Base-by-base conservation (phyloP, 2,329 filamentous ascomycete genomes). In the Botryotinia convoluta region DNA sequence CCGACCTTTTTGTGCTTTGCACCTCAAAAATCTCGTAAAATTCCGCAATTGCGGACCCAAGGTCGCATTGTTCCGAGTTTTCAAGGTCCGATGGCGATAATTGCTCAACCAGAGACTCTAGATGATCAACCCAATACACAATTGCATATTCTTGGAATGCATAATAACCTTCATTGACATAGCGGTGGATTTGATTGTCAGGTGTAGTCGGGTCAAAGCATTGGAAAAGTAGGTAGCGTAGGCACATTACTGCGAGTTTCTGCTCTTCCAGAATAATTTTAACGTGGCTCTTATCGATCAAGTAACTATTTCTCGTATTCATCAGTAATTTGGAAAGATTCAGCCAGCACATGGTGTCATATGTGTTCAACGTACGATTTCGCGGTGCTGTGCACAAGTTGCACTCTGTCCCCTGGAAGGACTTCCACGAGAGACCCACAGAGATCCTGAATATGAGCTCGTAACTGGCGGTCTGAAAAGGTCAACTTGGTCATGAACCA, bases 301-400 rank as follows among this genome's bases (percentile, higher is more conserved):
- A 68, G 42, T 73, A 73, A 29, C 72, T 74, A 37, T 68, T 10
- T n/a, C 67, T 45, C 68, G 12, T 74, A 72, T n/a, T 32, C 22
- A 16, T 61, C 57, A 68, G 22, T 29, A 44, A 18, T 29, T 32
- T 65, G 3, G 14, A 64, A 69, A 35, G 64, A 44, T 39, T 29
- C 44, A 22, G 32, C 16, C 16, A 35, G 18, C 12, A 20, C 7
- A 20, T 45, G 35, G 32, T 37, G 7, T 37, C 37, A 22, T 26
- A 60, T 35, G 5, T 60, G 7, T 22, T 37, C 2, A 45, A 73
- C 77, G 73, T 77, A 83, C 79, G 69, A 68, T 72, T 79, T 83
- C 6, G 81, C 83, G 12, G 82, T 83, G 32, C 75, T 70, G 73
- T 84, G 83, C 5, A 84, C 81, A 32, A 84, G 77, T 57, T 82